Evolutionary conservation across 768 basidiomycete genomes (phyloP).

Genomic region (Lentinula sp.): DNA sequence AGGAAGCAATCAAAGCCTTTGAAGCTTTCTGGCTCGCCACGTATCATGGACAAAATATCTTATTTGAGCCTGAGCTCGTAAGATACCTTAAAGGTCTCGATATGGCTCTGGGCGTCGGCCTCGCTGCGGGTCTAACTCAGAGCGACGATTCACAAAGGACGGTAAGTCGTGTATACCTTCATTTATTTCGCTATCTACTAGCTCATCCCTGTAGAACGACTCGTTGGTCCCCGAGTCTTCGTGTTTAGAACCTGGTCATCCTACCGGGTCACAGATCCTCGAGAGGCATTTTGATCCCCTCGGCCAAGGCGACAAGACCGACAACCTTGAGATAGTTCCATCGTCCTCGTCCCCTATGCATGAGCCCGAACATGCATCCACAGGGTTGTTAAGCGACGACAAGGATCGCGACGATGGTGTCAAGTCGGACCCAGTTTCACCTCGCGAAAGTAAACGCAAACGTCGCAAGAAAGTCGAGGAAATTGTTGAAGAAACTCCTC

Average conservation of each 20-base stretch:
- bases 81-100: slow-evolving; percentile 23
- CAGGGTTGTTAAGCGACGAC: not conserved
- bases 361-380: not conserved
- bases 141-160: slow-evolving; percentile 1
- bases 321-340: not conserved
- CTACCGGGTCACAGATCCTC: not conserved
- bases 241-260: not conserved
- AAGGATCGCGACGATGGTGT: not conserved
- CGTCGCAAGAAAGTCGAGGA: not conserved
- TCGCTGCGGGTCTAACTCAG: not conserved
- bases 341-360: not conserved
- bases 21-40: slow-evolving; percentile 32
- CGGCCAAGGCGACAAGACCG: not conserved
- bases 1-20: slow-evolving; percentile 29
- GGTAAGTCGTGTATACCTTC: not conserved
- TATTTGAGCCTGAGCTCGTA: slow-evolving; percentile 24
- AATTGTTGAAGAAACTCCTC: not conserved
- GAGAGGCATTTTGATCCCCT: not conserved
- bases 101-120: not conserved
- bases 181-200: not conserved
- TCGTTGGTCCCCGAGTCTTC: not conserved
- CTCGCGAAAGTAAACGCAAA: not conserved
- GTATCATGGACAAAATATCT: slow-evolving; percentile 18
- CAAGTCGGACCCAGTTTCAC: not conserved
- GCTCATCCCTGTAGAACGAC: not conserved